These are phyloP conservation scores for Epichloe glyceriae DNA, from an alignment of 2,329 filamentous ascomycete species.

Conservation along the genomic window DNA sequence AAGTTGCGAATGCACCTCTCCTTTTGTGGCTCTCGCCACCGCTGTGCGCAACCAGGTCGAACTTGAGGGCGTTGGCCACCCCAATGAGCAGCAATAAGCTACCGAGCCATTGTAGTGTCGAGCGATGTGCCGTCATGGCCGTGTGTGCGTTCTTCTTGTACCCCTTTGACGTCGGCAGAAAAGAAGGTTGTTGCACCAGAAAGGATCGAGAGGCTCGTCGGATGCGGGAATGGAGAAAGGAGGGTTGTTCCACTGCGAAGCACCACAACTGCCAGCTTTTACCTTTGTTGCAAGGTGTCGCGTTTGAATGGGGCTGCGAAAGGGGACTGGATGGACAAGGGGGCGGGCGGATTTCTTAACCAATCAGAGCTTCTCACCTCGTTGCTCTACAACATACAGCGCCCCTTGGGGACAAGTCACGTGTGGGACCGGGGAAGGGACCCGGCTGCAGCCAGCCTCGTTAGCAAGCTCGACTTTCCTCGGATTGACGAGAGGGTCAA, in stretches of 20 bases:
- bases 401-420: neutral
- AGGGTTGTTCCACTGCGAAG: neutral
- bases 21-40: slow-evolving; percentile 37
- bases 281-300: slow-evolving; percentile 6
- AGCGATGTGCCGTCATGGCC: slow-evolving; percentile 36
- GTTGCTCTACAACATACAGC: neutral
- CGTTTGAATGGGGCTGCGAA: slow-evolving; percentile 1
- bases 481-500: too few species aligned
- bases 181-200: slow-evolving; percentile 6
- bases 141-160: neutral
- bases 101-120: slow-evolving; percentile 45
- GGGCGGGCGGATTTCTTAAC: neutral
- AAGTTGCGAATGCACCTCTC: slow-evolving; percentile 96
- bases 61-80: slow-evolving; percentile 64
- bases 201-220: neutral
- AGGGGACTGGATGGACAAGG: neutral
- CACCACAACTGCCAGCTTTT: neutral
- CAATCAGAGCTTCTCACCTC: neutral
- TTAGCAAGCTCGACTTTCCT: too few species aligned
- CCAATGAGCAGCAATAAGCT: slow-evolving; percentile 42
- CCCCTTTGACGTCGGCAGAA: neutral
- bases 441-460: too few species aligned
- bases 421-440: neutral
- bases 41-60: slow-evolving; percentile 67
- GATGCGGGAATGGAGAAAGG: neutral